Evolutionary conservation across 2,329 filamentous ascomycete genomes (phyloP).

Genomic region (Xylariaceae sp.): DNA sequence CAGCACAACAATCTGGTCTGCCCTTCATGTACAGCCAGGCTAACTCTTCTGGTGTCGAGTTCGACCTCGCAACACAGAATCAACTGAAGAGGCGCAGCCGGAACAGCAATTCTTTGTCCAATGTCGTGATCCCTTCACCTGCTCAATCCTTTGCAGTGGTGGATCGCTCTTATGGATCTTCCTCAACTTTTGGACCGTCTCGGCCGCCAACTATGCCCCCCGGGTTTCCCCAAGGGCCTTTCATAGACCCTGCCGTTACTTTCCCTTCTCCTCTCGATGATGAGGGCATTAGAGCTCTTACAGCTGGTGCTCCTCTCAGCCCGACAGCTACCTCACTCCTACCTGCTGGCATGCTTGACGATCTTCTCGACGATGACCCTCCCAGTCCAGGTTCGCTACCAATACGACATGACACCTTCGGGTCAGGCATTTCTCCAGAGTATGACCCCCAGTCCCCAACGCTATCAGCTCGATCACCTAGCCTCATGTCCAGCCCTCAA

Average conservation of each 20-base stretch:
- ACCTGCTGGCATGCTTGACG: conserved; percentile 70
- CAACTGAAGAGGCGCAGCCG: conserved; percentile 56
- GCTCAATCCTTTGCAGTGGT: conserved; percentile 47
- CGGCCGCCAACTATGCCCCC: conserved; percentile 49
- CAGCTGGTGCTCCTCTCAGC: conserved; percentile 73
- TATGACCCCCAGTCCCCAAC: conserved; percentile 64
- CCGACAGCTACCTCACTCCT: conserved; percentile 77
- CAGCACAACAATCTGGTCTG: conserved; percentile 50
- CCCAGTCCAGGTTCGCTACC: conserved; percentile 47
- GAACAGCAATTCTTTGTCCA: conserved; percentile 54
- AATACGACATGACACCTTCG: conserved; percentile 45
- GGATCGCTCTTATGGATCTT: conserved; percentile 40
- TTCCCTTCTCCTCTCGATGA: conserved; percentile 59
- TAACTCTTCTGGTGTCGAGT: conserved; percentile 54
- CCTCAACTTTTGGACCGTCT: conserved; percentile 41
- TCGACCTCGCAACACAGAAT: conserved; percentile 48
- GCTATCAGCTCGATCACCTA: conserved; percentile 63
- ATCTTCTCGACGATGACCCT: conserved; percentile 65
- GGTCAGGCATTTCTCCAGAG: conserved; percentile 44
- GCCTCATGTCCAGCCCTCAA: conserved; percentile 66
- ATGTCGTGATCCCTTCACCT: conserved; percentile 49
- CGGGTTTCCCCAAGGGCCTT: conserved; percentile 60
- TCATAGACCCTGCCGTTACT: conserved; percentile 54
- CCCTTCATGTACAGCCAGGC: conserved; percentile 52
- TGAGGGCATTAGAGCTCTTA: conserved; percentile 65